Conservation (phyloP, 495 filamentous ascomycete species). For the Talaromyces trachyspermus region DNA sequence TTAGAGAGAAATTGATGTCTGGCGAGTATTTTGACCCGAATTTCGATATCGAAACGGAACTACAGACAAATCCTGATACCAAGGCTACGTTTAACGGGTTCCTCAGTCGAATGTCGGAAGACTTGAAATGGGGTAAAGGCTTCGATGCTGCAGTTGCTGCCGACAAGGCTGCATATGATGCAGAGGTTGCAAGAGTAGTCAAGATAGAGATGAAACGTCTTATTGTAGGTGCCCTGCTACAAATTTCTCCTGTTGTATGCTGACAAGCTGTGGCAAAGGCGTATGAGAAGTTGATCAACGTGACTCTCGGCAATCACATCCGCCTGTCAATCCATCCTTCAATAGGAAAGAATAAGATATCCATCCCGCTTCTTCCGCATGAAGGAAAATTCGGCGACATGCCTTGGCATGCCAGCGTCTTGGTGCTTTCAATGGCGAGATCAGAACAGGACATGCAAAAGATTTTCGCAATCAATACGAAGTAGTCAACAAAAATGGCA, state of each 20-base stretch:
- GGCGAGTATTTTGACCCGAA: neutral
- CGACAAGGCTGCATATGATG: neutral
- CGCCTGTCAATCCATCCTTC: conserved; percentile 52
- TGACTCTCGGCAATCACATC: neutral
- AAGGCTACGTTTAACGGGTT: neutral
- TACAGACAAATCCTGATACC: neutral
- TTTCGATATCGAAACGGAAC: neutral
- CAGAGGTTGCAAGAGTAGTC: conserved; percentile 1
- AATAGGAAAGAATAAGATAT: conserved; percentile 45
- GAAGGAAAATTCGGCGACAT: conserved; percentile 19
- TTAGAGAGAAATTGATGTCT: neutral
- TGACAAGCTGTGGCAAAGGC: neutral
- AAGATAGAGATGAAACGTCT: neutral
- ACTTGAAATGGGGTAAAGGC: neutral
- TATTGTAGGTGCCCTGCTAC: neutral
- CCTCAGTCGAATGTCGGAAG: conserved; percentile 1
- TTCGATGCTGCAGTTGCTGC: neutral
- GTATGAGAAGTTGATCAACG: neutral
- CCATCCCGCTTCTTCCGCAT: conserved; percentile 39
- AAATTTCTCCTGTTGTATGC: neutral
- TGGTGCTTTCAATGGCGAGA: conserved; percentile 30
- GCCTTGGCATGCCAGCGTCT: conserved; percentile 37
- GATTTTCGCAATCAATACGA: conserved; percentile 37
- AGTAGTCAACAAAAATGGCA: conserved; percentile 30
- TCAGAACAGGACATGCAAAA: conserved; percentile 26